Evolutionary conservation across 176 grass and related monocot genomes (phyloP), one percentile per base, ranked within the genome.

Genomic region (Olyra latifolia): DNA sequence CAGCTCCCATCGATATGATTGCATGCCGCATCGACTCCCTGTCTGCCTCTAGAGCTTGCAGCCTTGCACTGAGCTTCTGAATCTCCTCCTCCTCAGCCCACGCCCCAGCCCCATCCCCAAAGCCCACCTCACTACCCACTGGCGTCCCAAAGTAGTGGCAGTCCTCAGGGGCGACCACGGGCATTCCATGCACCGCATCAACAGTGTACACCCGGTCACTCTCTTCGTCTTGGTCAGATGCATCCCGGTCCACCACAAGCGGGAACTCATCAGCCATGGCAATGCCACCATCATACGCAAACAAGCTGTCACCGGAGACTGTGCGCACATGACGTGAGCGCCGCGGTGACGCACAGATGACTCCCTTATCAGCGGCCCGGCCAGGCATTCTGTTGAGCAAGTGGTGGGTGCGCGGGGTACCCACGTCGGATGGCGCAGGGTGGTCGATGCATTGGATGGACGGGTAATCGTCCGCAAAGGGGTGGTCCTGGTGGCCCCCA

Each of bases 11-110:
- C 20, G 90, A 91, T 72, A 93, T 65, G 71, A 98, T 93, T 42
- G 89, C 84, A 12, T 94, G 85, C 17, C 78, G 84, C 92, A 94
- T 90, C 0, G 92, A 89, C 79, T 98, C 95, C 58, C 88, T 82
- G 35, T 94, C 90, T 4, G 92, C 92, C 74, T 94, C 92, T 4
- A 92, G 78, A 11, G 80, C 92, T 22, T 72, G 90, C 80, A 98
- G 19, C 63, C 90, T 91, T 11, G 80, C 69, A 11, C 78, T 89
- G 66, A 98, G 90, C 80, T 89, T 83, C 48, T 74, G 76, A 16
- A 98, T 91, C 68, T 92, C 85, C 19, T 78, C 85, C 64, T 92
- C 92, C 49, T 89, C 86, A 0, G 66, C 43, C 75, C 81, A 48
- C 1, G 46, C 56, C 1, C 28, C 69, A 40, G 4, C 43, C 74